phyloP scores from a whole-genome alignment of 2,329 filamentous ascomycete species.

The Ploettnerulaceae sp. region DNA sequence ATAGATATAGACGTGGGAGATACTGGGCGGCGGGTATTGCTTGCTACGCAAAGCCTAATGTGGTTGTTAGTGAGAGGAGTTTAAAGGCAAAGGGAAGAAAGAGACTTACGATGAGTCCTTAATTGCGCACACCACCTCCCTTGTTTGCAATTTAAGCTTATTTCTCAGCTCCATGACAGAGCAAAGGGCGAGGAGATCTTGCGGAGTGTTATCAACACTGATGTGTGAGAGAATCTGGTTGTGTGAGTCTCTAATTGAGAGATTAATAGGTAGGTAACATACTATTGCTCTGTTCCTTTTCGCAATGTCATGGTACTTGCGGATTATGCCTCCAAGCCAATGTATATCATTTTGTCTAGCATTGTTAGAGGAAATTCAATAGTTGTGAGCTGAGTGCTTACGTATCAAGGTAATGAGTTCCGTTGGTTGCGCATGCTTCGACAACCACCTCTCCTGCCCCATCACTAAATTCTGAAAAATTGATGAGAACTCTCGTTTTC shows the following conservation, averaged over 20 bases:
- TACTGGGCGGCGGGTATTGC: neutral
- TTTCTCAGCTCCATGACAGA: conserved; percentile 6
- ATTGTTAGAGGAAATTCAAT: too few relatives aligned
- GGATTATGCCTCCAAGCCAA: conserved; percentile 10
- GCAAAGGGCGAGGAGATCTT: conserved; percentile 10
- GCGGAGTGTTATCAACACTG: conserved; percentile 3
- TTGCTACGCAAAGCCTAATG: neutral
- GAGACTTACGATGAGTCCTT: neutral
- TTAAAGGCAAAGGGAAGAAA: neutral
- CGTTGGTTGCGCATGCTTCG: conserved; percentile 9
- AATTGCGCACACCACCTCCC: conserved; percentile 2
- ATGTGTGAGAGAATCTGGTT: conserved; percentile 7
- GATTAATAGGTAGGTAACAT: neutral
- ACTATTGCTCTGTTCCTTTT: conserved; percentile 5
- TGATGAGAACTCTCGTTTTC: conserved; percentile 9
- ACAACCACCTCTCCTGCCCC: conserved; percentile 4
- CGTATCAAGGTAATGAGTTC: conserved; percentile 9
- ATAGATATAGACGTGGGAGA: neutral
- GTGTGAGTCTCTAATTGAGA: neutral
- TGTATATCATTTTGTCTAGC: conserved; percentile 5
- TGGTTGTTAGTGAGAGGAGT: neutral
- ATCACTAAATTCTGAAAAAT: neutral
- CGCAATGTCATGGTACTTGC: conserved; percentile 11
- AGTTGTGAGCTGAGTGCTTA: neutral
- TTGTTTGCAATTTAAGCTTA: conserved; percentile 8